These are phyloP conservation scores for Gossypioides kirkii DNA, from an alignment of 345 rosid species.

Conservation along the genomic window DNA sequence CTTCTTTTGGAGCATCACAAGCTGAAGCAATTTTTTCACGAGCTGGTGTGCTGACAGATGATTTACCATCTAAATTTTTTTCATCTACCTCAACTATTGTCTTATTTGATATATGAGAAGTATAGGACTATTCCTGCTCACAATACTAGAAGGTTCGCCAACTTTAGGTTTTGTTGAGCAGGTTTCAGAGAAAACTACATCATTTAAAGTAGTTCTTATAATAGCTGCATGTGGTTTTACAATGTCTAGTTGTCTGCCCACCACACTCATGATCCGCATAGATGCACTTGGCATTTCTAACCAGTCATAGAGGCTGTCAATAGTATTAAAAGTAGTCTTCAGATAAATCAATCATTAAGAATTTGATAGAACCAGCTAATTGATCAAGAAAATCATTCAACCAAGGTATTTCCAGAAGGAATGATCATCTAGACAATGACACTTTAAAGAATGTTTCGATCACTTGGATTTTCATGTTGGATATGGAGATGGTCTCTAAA, in stretches of 20 bases:
- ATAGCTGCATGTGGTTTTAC: not conserved
- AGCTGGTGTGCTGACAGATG: constrained; percentile 5
- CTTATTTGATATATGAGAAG: constrained; percentile 23
- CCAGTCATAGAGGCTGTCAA: no score
- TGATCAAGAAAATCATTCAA: not conserved
- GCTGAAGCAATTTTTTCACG: constrained; percentile 25
- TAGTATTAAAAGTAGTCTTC: no score
- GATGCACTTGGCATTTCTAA: no score
- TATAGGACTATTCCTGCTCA: constrained; percentile 21
- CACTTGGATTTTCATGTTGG: no score
- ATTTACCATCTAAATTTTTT: constrained; percentile 20
- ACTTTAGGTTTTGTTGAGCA: constrained; percentile 43
- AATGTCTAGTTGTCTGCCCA: not conserved
- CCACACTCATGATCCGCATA: not conserved
- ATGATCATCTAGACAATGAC: not conserved
- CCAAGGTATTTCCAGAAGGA: not conserved
- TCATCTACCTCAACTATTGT: constrained; percentile 19
- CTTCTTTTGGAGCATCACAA: constrained; percentile 21
- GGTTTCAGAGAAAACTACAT: constrained; percentile 22
- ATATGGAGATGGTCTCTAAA: no score
- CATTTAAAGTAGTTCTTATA: not conserved
- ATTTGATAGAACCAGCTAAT: not conserved
- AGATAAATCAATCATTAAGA: not conserved
- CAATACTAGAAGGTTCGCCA: constrained; percentile 31
- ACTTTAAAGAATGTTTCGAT: no score